phyloP scores from a whole-genome alignment of 495 filamentous ascomycete genomes.

The Friedmanniomyces endolithicus region DNA sequence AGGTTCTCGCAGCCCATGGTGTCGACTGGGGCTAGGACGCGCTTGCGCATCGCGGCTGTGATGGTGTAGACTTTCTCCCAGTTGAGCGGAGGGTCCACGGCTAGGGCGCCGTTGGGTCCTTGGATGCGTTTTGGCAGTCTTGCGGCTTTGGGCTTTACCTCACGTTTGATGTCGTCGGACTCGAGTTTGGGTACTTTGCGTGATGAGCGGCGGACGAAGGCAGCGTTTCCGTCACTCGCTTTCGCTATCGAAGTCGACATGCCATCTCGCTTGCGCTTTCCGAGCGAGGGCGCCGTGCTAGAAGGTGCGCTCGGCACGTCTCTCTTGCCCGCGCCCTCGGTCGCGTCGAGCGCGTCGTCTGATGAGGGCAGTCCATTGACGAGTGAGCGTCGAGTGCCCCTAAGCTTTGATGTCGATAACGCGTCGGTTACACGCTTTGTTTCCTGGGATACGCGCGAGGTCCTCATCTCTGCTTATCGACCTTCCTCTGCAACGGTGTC shows the following conservation, averaged over 20 bases:
- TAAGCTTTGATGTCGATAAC: background rate
- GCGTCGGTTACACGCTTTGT: conserved; percentile 7
- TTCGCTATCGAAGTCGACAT: background rate
- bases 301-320: background rate
- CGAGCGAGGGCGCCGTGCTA: background rate
- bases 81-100: conserved; percentile 55
- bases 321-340: background rate
- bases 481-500: no score
- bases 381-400: background rate
- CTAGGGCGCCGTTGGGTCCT: conserved; percentile 41
- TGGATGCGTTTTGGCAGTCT: conserved; percentile 53
- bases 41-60: conserved; percentile 65
- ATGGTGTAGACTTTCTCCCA: conserved; percentile 77
- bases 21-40: conserved; percentile 75
- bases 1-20: conserved; percentile 94
- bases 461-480: conserved; percentile 20
- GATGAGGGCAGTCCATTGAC: background rate
- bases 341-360: no score
- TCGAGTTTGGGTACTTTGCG: conserved; percentile 13
- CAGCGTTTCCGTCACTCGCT: background rate
- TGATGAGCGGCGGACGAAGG: conserved; percentile 6
- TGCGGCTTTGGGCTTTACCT: conserved; percentile 33
- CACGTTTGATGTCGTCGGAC: conserved; percentile 11
- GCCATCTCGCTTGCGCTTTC: conserved; percentile 16
- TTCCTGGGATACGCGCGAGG: conserved; percentile 16